Base-by-base conservation (phyloP, 441 rosid species). In the Geranium incanum region DNA sequence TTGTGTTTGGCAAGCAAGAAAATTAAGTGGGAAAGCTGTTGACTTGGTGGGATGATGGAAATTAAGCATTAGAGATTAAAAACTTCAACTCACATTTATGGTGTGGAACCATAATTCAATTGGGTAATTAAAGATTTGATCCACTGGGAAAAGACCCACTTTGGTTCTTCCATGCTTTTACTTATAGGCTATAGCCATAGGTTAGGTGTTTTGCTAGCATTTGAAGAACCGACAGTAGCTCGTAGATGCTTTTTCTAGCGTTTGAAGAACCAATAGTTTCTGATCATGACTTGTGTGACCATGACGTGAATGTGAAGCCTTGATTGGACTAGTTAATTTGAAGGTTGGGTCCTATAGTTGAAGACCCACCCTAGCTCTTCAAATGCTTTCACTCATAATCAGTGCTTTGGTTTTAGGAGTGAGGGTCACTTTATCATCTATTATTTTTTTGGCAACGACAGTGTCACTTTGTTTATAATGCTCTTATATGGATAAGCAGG, bases 401-500 rank as follows among this genome's bases (percentile, higher is more conserved):
- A 8, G 57, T 50, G 57, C 57, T 48, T 12, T 48, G 57, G 57
- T 15, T 13, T 48, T 48, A 48, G 57, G 15, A 48, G n/a, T 73
- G 41, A 13, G n/a, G 66, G 21, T 37, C 0, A 1, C 43, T 18
- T 7, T n/a, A n/a, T 21, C 28, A 5, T 50, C 13, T 13, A 38
- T 43, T 2, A 0, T 18, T 19, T 21, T 43, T 19, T 9, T n/a
- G 5, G 11, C 11, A 2, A 3, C 4, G 67, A 15, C 11, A 67
- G 11, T 66, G 19, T 38, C 7, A 50, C 18, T 6, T 63, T 7
- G 21, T 6, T 45, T 37, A n/a, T 37, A 37, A 16, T 21, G 62
- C 7, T 23, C 23, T 43, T 6, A 11, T 45, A 65, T 9, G 11
- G 69, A 0, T 62, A 23, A 13, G 13, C 65, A 88, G 92, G 92